A percentile compares a stretch with the other conserved stretches of the same genome.
Evolutionary conservation across 192 early-diverging fungal species (phyloP).

Genomic region (Phycomyces blakesleeanus): DNA sequence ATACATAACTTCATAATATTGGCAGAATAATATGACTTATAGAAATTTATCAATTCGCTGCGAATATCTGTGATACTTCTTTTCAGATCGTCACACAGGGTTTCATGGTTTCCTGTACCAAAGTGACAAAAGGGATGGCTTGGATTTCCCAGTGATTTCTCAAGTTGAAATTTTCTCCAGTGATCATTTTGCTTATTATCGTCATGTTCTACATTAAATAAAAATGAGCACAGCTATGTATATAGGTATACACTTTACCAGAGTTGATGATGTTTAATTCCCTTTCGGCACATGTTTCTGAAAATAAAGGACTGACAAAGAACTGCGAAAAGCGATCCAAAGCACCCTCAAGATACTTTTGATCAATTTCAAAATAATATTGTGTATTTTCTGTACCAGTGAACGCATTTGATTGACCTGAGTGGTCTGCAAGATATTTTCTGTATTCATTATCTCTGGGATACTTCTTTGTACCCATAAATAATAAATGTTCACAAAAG

Average conservation of each 20-base stretch:
- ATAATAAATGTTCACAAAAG: conserved; percentile 76
- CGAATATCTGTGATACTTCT: conserved; percentile 74
- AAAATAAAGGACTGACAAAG: conserved; percentile 88
- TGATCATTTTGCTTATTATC: conserved; percentile 86
- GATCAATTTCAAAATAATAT: conserved; percentile 80
- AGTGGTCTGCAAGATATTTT: conserved; percentile 67
- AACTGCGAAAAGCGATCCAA: conserved; percentile 81
- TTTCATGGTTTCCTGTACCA: conserved; percentile 87
- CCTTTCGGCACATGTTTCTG: conserved; percentile 81
- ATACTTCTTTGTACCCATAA: conserved; percentile 68
- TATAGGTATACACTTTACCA: conserved; percentile 34
- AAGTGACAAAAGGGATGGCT: conserved; percentile 84
- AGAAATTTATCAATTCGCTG: conserved; percentile 79
- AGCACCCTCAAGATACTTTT: conserved; percentile 52
- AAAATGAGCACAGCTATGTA: not conserved
- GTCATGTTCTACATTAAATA: conserved; percentile 67
- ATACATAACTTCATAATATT: conserved; percentile 93
- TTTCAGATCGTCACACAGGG: conserved; percentile 64
- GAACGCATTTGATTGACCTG: conserved; percentile 78
- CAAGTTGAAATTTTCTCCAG: conserved; percentile 86
- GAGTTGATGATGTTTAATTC: conserved; percentile 93
- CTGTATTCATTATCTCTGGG: conserved; percentile 80
- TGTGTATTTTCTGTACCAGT: conserved; percentile 77
- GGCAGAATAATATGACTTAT: conserved; percentile 85
- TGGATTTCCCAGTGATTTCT: conserved; percentile 71